Conservation (phyloP, 768 basidiomycete genomes). For the Peribolospora kevripleyi region DNA sequence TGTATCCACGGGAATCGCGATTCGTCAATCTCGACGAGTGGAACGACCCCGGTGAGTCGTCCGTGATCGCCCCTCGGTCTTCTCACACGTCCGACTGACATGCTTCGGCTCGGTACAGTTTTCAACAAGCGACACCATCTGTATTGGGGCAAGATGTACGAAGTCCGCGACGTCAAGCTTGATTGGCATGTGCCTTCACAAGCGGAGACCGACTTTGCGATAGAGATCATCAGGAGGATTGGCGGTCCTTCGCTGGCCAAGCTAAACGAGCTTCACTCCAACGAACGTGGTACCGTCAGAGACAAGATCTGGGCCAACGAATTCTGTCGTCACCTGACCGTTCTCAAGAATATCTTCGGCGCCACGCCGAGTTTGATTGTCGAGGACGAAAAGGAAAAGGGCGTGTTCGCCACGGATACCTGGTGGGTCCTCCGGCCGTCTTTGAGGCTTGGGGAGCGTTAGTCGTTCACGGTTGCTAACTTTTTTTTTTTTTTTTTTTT, state of each 20-base stretch:
- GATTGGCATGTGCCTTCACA: constrained; percentile 57
- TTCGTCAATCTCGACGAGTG: constrained; percentile 59
- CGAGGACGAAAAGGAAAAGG: constrained; percentile 27
- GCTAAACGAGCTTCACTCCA: constrained; percentile 34
- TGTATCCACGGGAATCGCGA: constrained; percentile 55
- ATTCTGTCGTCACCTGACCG: constrained; percentile 42
- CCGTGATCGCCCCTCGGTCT: background rate
- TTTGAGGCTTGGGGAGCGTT: constrained; percentile 1
- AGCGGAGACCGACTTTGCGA: constrained; percentile 48
- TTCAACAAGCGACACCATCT: constrained; percentile 19
- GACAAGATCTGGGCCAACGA: constrained; percentile 60
- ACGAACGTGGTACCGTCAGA: constrained; percentile 33
- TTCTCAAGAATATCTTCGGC: constrained; percentile 3
- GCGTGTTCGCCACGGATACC: constrained; percentile 36
- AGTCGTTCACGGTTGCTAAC: background rate
- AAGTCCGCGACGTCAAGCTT: constrained; percentile 43
- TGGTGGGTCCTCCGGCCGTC: constrained; percentile 26
- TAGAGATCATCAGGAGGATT: constrained; percentile 41
- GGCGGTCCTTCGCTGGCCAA: constrained; percentile 36
- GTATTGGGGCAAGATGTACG: constrained; percentile 59
- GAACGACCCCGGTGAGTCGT: constrained; percentile 36
- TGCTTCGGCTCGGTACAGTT: constrained; percentile 25
- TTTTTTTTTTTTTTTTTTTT: background rate
- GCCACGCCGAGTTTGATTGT: constrained; percentile 30
- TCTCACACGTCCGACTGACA: constrained; percentile 25